phyloP scores from a whole-genome alignment of 805 yeast genomes.

The Hermanozyma aechmeae region DNA sequence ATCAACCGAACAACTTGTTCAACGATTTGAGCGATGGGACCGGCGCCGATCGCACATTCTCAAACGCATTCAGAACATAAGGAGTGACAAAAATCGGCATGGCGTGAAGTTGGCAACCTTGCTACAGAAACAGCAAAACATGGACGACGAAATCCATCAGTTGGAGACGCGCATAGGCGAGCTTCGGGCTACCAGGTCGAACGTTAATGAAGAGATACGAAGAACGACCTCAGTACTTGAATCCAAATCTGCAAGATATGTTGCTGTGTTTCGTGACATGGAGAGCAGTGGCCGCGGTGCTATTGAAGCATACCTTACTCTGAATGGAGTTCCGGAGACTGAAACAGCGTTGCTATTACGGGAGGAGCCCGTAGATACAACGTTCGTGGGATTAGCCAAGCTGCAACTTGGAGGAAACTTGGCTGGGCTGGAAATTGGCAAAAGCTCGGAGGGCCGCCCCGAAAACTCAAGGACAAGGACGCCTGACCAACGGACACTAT shows the following conservation, averaged over 20 bases:
- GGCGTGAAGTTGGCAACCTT: constrained; percentile 32
- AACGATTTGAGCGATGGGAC: constrained; percentile 33
- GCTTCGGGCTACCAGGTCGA: constrained; percentile 23
- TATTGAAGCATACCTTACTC: too few species aligned
- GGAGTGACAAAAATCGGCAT: constrained; percentile 29
- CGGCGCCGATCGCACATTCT: constrained; percentile 22
- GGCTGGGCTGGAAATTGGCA: too few species aligned
- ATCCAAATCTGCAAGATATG: constrained; percentile 36
- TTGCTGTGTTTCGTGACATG: constrained; percentile 28
- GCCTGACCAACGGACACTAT: too few species aligned
- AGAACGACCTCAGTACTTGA: constrained; percentile 43
- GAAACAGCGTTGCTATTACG: too few species aligned
- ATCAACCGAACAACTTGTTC: constrained; percentile 15
- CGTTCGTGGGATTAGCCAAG: too few species aligned
- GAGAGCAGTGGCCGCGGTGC: constrained; percentile 30
- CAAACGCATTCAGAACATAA: constrained; percentile 26
- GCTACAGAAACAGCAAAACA: constrained; percentile 17
- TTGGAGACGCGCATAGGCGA: constrained; percentile 25
- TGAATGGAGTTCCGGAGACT: too few species aligned
- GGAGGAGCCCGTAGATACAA: too few species aligned
- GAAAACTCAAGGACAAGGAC: too few species aligned
- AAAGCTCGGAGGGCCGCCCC: too few species aligned
- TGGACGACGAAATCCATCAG: constrained; percentile 29
- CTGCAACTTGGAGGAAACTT: too few species aligned
- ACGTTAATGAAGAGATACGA: constrained; percentile 29